Base-by-base conservation (phyloP, 257 asterid species). In the Solanum phureja region DNA sequence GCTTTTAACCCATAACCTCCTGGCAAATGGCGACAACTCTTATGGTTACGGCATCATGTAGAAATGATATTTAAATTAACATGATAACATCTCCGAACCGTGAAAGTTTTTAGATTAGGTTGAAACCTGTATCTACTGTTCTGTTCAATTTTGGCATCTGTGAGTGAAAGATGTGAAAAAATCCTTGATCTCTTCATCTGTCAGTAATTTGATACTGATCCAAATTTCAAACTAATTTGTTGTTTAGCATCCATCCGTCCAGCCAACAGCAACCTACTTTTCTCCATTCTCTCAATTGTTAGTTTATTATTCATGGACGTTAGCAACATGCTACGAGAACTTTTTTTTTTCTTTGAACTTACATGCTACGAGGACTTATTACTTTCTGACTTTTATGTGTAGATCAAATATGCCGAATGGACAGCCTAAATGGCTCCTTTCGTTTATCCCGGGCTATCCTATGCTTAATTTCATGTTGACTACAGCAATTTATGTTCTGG, bases 361-460 rank as follows among this genome's bases (percentile, higher is more conserved):
- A 12, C 23, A 76, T 40, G 60, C 42, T 46, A 46, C n/a, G 69
- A 16, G 85, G 42, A 29, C 69, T 81, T 46, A 44, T 42, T 79
- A 2, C 66, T 34, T 35, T 31, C 75, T 73, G 42, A 6, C 23
- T 64, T 38, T 23, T 86, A 66, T 86, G 40, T 89, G 91, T 98
- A 97, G 99, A 88, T 94, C 98, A 91, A 93, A 95, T 90, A 79
- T 85, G 89, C 95, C 98, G 21, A 94, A 95, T 91, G 99, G 99
- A 89, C 99, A 97, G 91, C 99, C 99, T 62, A 97, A 97, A 91
- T 95, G 98, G 99, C 93, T 97, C 38, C 98, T 97, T 49, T 94
- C 89, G 9, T 92, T 97, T 76, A 94, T 97, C 91, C 99, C 98
- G 33, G 98, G 95, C 86, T 95, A 97, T 91, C 99, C 99, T n/a